phyloP scores from a whole-genome alignment of 176 grass and related monocot genomes.

The Guadua angustifolia region DNA sequence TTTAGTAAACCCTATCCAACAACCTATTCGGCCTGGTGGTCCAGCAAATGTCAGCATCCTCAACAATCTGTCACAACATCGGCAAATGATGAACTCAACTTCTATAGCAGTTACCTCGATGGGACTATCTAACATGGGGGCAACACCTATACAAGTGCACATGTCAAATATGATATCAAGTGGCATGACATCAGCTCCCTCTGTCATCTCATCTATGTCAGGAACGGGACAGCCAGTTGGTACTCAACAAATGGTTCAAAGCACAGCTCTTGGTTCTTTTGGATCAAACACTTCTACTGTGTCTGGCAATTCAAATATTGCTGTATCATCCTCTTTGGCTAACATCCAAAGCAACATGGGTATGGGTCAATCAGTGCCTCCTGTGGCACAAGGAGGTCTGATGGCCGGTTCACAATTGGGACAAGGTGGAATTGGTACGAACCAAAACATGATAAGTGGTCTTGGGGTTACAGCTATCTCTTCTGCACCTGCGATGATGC shows the following conservation, averaged over 20 bases:
- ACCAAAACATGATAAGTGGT: conserved; percentile 69
- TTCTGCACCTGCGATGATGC: conserved; percentile 85
- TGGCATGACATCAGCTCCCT: conserved; percentile 67
- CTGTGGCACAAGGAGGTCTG: conserved; percentile 66
- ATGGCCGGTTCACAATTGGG: conserved; percentile 73
- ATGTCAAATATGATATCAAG: conserved; percentile 95
- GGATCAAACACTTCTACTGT: conserved; percentile 60
- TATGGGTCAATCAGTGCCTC: conserved; percentile 63
- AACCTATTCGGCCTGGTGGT: conserved; percentile 67
- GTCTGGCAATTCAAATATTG: conserved; percentile 68
- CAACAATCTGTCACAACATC: conserved; percentile 79
- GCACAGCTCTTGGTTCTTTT: conserved; percentile 64
- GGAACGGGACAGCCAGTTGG: conserved; percentile 61
- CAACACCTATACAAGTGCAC: conserved; percentile 82
- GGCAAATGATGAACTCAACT: conserved; percentile 56
- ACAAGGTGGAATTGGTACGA: conserved; percentile 70
- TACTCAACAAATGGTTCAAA: conserved; percentile 69
- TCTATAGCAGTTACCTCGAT: conserved; percentile 70
- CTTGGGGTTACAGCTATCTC: conserved; percentile 60
- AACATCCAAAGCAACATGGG: conserved; percentile 65
- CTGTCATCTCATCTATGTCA: conserved; percentile 73
- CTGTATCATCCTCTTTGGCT: conserved; percentile 58
- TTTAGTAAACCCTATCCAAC: conserved; percentile 63
- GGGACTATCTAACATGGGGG: conserved; percentile 71
- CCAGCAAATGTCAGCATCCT: conserved; percentile 80